Percentiles rank a stretch among this genome's conserved stretches.
These are phyloP conservation scores for Boletus tomentosulus DNA, from an alignment of 768 basidiomycete genomes.

Conservation along the genomic window DNA sequence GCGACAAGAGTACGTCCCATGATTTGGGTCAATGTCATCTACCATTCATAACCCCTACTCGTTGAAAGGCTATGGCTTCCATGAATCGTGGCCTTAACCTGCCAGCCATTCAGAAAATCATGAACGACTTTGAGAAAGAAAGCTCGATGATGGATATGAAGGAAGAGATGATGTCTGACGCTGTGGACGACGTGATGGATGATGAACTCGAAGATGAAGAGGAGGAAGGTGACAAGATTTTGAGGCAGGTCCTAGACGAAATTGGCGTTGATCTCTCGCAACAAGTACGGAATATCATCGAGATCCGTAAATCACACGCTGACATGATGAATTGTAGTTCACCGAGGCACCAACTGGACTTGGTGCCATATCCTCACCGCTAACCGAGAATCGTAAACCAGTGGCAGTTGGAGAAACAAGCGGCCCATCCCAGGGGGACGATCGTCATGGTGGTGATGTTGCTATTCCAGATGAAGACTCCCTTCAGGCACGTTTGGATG, in stretches of 20 bases:
- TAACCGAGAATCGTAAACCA: slow-evolving; percentile 64
- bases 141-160: slow-evolving; percentile 99
- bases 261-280: slow-evolving; percentile 92
- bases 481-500: slow-evolving; percentile 89
- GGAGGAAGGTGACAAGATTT: slow-evolving; percentile 90
- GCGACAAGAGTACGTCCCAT: slow-evolving; percentile 78
- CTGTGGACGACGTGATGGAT: slow-evolving; percentile 96
- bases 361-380: slow-evolving; percentile 52
- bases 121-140: slow-evolving; percentile 98
- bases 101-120: slow-evolving; percentile 90
- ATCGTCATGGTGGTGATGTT: slow-evolving; percentile 37
- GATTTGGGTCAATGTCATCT: not conserved
- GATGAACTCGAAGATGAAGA: slow-evolving; percentile 92
- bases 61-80: slow-evolving; percentile 84
- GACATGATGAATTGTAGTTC: slow-evolving; percentile 46
- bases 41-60: slow-evolving; percentile 2
- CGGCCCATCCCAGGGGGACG: slow-evolving; percentile 32
- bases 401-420: slow-evolving; percentile 77
- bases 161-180: slow-evolving; percentile 99
- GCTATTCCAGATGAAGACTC: slow-evolving; percentile 80
- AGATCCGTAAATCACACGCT: not conserved
- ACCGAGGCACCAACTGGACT: slow-evolving; percentile 79
- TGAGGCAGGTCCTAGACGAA: slow-evolving; percentile 95
- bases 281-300: slow-evolving; percentile 43
- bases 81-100: slow-evolving; percentile 98